Conservation (phyloP, 1,284 basidiomycete species). For the Naganishia cerealis region DNA sequence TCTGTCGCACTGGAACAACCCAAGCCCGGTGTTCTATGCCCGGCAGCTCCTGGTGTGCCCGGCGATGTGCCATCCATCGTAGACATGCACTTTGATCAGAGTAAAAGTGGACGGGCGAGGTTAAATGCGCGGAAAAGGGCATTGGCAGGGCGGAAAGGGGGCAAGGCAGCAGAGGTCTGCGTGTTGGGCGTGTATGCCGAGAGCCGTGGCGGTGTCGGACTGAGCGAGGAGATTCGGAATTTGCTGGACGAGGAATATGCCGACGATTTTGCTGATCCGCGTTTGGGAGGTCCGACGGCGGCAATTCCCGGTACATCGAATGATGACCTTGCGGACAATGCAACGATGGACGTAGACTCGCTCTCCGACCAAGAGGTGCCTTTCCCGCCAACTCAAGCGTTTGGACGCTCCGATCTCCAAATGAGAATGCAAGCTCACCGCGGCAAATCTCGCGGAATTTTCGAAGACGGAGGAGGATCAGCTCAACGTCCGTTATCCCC, state of each 20-base stretch:
- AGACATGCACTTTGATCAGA: constrained; percentile 20
- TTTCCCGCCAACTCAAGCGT: constrained; percentile 29
- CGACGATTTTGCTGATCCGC: neutral
- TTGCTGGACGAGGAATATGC: constrained; percentile 27
- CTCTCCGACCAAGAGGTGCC: constrained; percentile 9
- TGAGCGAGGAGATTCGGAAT: constrained; percentile 24
- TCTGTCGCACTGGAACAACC: constrained; percentile 20
- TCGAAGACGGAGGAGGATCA: neutral
- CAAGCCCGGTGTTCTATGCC: neutral
- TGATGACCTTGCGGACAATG: neutral
- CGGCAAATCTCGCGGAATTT: neutral
- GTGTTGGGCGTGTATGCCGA: constrained; percentile 26
- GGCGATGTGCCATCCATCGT: neutral
- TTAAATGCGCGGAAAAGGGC: constrained; percentile 24
- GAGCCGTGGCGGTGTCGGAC: constrained; percentile 14
- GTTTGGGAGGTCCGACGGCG: neutral
- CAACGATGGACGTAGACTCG: constrained; percentile 1
- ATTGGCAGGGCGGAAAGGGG: constrained; percentile 12
- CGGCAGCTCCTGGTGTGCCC: neutral
- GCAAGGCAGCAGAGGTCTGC: constrained; percentile 7
- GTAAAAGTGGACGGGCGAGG: constrained; percentile 10
- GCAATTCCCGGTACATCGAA: neutral
- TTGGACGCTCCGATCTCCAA: constrained; percentile 24
- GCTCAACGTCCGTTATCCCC: neutral
- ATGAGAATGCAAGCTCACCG: neutral